phyloP scores from a whole-genome alignment of 805 yeast genomes.

The Kodamaea fukazawae region DNA sequence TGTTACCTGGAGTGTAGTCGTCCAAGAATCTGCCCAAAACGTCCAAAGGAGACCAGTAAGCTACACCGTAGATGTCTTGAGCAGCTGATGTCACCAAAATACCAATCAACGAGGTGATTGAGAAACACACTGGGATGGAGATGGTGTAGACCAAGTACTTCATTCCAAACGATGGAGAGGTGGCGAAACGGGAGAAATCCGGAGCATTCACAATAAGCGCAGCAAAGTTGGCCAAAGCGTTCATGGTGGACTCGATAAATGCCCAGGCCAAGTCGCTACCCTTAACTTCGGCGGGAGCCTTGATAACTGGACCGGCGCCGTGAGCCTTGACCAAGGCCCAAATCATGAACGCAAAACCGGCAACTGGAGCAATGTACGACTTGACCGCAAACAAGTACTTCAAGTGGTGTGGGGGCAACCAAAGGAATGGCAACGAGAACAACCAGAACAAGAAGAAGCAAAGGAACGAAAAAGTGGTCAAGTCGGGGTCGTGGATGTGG shows the following conservation, averaged over 20 bases:
- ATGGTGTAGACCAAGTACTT: slow-evolving; percentile 47
- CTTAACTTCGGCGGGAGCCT: slow-evolving; percentile 43
- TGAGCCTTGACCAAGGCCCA: slow-evolving; percentile 83
- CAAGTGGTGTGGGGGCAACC: slow-evolving; percentile 77
- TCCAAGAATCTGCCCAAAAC: slow-evolving; percentile 62
- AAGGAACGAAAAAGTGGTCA: slow-evolving; percentile 71
- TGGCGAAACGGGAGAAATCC: slow-evolving; percentile 83
- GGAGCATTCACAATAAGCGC: slow-evolving; percentile 87
- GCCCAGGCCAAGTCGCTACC: slow-evolving; percentile 80
- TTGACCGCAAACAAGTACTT: slow-evolving; percentile 83
- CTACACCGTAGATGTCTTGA: slow-evolving; percentile 58
- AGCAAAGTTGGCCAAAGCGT: slow-evolving; percentile 80
- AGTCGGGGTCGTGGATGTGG: slow-evolving; percentile 54
- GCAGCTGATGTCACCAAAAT: slow-evolving; percentile 82
- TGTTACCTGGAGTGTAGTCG: slow-evolving; percentile 51
- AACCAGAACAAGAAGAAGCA: slow-evolving; percentile 82
- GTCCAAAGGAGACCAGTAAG: slow-evolving; percentile 84
- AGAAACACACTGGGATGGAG: slow-evolving; percentile 74
- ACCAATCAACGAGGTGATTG: slow-evolving; percentile 81
- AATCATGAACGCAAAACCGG: slow-evolving; percentile 76
- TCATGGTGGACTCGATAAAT: slow-evolving; percentile 74
- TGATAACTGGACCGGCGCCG: slow-evolving; percentile 74
- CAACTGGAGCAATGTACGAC: slow-evolving; percentile 74
- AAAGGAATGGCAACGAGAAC: slow-evolving; percentile 72
- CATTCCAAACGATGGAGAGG: slow-evolving; percentile 37